These are phyloP conservation scores for Aspergillus oerlinghausenensis DNA, from an alignment of 2,329 filamentous ascomycete genomes.

Conservation along the genomic window DNA sequence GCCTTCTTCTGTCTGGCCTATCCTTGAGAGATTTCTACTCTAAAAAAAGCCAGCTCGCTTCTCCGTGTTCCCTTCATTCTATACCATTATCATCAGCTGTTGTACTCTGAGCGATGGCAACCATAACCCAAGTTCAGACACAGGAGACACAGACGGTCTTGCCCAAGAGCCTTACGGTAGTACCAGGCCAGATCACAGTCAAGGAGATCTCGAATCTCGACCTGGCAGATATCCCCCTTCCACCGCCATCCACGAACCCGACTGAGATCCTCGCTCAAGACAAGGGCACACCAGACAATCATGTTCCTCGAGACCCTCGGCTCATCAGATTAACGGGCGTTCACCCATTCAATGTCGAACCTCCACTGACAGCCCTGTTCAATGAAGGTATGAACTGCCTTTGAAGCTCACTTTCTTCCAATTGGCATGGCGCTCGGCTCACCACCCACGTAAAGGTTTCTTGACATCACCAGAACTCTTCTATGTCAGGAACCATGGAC, in stretches of 20 bases:
- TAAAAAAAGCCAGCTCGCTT: not conserved
- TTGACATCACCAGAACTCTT: conserved; percentile 83
- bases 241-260: conserved; percentile 56
- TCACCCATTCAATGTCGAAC: conserved; percentile 88
- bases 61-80: not conserved
- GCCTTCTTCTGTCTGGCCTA: not conserved
- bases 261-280: conserved; percentile 68
- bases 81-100: not conserved
- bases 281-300: conserved; percentile 74
- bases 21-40: not conserved
- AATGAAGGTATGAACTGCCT: conserved; percentile 45
- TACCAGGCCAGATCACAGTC: conserved; percentile 20
- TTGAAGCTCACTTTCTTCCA: not conserved
- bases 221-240: conserved; percentile 56
- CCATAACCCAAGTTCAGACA: conserved; percentile 21
- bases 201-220: conserved; percentile 20
- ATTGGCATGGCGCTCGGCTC: not conserved
- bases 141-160: conserved; percentile 17
- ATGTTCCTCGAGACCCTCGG: conserved; percentile 74
- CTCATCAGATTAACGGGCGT: conserved; percentile 82
- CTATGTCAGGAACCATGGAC: conserved; percentile 87
- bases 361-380: conserved; percentile 73
- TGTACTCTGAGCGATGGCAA: conserved; percentile 19
- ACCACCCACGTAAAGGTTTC: conserved; percentile 56
- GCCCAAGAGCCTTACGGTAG: conserved; percentile 13